These are phyloP conservation scores for Candida saitoana DNA, from an alignment of 805 yeast genomes.

Conservation along the genomic window DNA sequence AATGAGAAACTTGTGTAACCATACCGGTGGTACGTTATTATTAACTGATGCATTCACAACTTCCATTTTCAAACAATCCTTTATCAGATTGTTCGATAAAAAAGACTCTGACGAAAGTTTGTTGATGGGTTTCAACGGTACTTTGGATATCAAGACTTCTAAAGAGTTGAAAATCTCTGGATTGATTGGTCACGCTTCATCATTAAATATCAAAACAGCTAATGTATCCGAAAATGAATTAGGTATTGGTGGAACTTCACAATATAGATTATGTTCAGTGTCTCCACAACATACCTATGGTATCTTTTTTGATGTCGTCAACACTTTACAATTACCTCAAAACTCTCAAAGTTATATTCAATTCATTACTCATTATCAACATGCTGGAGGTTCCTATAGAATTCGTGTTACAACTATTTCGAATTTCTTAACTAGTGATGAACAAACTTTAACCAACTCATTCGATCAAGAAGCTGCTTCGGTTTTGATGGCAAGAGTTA, in stretches of 20 bases:
- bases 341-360: conserved; percentile 51
- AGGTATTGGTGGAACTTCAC: conserved; percentile 89
- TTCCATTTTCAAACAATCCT: conserved; percentile 88
- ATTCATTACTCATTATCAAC: conserved; percentile 89
- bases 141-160: conserved; percentile 81
- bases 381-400: conserved; percentile 87
- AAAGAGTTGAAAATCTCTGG: conserved; percentile 88
- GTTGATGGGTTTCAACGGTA: conserved; percentile 86
- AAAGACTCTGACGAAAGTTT: conserved; percentile 88
- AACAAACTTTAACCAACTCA: conserved; percentile 49
- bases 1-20: conserved; percentile 80
- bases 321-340: conserved; percentile 29
- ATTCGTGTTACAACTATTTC: conserved; percentile 85
- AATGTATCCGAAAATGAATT: conserved; percentile 89
- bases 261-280: conserved; percentile 80
- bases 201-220: conserved; percentile 60
- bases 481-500: conserved; percentile 83
- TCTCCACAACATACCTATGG: conserved; percentile 89
- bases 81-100: conserved; percentile 78
- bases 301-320: conserved; percentile 76
- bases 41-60: conserved; percentile 93
- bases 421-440: conserved; percentile 51
- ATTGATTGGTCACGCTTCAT: conserved; percentile 86
- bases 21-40: conserved; percentile 86
- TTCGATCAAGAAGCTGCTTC: conserved; percentile 99